These are phyloP conservation scores for Rhizopus sp. DNA, from an alignment of 371 early-diverging fungal genomes.

Conservation along the genomic window DNA sequence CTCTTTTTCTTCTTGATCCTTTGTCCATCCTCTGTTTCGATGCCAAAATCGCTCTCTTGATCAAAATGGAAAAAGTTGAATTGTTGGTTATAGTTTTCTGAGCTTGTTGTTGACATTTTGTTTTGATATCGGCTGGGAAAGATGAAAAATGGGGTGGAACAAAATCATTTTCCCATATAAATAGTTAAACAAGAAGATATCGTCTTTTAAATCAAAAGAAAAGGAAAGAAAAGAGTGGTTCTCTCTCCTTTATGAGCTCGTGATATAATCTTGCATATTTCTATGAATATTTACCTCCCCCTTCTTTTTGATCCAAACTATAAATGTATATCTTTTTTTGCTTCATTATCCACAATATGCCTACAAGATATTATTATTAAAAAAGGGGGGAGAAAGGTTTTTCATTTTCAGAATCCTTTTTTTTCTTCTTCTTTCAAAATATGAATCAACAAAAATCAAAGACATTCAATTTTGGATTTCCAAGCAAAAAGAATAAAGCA, in stretches of 20 bases:
- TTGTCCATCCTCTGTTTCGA: constrained; percentile 24
- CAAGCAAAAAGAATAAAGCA: constrained; percentile 12
- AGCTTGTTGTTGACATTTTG: not conserved
- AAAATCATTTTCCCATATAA: too few relatives aligned
- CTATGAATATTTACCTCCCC: too few relatives aligned
- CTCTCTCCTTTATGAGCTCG: too few relatives aligned
- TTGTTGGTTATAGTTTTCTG: not conserved
- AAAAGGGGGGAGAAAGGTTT: too few relatives aligned
- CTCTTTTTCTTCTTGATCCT: constrained; percentile 24
- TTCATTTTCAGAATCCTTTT: not conserved
- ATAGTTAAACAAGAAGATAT: too few relatives aligned
- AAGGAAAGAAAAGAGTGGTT: too few relatives aligned
- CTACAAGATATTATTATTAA: too few relatives aligned
- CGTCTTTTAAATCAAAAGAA: too few relatives aligned
- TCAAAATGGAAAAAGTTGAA: constrained; percentile 26
- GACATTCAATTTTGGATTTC: constrained; percentile 31
- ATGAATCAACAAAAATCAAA: constrained; percentile 15
- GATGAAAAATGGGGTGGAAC: not conserved
- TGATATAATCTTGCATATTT: too few relatives aligned
- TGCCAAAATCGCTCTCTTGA: constrained; percentile 26
- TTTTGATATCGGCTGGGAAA: not conserved
- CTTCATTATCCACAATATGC: too few relatives aligned
- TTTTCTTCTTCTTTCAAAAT: not conserved
- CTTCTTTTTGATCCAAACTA: too few relatives aligned
- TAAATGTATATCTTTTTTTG: too few relatives aligned